Base-by-base conservation (phyloP, 805 yeast genomes). In the Komagataella kurtzmanii region DNA sequence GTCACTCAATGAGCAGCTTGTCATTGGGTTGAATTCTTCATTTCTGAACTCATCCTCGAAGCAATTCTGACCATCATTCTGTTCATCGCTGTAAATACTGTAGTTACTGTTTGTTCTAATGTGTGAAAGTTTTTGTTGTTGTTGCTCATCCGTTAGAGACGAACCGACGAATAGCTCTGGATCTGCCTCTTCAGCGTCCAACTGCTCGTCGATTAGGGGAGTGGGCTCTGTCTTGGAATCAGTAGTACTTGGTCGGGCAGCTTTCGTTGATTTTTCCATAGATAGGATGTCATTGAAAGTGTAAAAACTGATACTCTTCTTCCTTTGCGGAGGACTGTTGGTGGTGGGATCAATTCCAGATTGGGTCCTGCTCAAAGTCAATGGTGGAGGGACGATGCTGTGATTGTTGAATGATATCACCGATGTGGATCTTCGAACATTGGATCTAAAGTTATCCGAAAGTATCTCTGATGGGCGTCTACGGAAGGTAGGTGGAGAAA, bases 231-330 rank as follows among this genome's bases (percentile, higher is more conserved):
- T 17, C 17, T 18, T 48, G 18, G 50, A 12, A 8, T 36, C 44
- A 17, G 46, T 24, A 6, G 46, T 14, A 12, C 48, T 40, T 7
- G 50, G 21, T n/a, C 36, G 19, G 12, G 45, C 36, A n/a, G 50
- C 46, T n/a, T 18, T 40, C 45, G 24, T 49, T 12, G 47, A 7
- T 24, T 30, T 10, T 17, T 51, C 51, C 44, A 36, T 24, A 17
- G 45, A 23, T 5, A 51, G 46, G 40, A 65, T 52, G 46, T 66
- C 69, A 2, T 64, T 59, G 46, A 58, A 66, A 2, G 70, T 64
- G 54, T 61, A 65, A 54, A 65, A 66, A 17, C 64, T 58, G 30
- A 66, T 17, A 12, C 47, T 50, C 24, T 43, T 45, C 6, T 30
- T 30, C 14, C 40, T 10, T 30, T 30, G 40, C 14, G 40, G 40